Conservation (phyloP, 2,329 filamentous ascomycete species). For the Xylariaceae sp. region DNA sequence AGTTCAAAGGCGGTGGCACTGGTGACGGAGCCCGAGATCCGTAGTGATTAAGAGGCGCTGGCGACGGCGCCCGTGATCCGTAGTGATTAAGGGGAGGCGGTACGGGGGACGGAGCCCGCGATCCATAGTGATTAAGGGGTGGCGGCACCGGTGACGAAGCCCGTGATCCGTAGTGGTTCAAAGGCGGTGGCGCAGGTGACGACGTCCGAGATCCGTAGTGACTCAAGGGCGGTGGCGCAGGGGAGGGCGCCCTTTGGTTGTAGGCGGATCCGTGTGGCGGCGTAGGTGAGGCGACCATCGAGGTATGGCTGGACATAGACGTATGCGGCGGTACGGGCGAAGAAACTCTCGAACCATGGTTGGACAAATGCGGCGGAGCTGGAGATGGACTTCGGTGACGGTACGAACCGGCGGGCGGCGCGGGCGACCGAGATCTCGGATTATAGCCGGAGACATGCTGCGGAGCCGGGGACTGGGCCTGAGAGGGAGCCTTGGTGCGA, state of each 20-base stretch:
- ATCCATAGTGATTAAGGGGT: conserved; percentile 17
- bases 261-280: conserved; percentile 26
- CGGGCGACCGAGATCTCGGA: conserved; percentile 33
- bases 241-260: conserved; percentile 35
- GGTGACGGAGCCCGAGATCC: conserved; percentile 17
- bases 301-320: conserved; percentile 28
- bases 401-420: conserved; percentile 29
- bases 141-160: conserved; percentile 33
- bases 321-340: conserved; percentile 31
- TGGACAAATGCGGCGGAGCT: conserved; percentile 32
- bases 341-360: conserved; percentile 30
- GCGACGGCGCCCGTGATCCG: conserved; percentile 36
- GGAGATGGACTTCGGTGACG: conserved; percentile 32
- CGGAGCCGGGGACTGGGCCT: conserved; percentile 35
- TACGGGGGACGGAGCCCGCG: conserved; percentile 35
- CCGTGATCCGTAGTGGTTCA: background rate
- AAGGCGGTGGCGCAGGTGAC: conserved; percentile 31
- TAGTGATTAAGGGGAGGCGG: conserved; percentile 19
- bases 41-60: conserved; percentile 30
- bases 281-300: conserved; percentile 36
- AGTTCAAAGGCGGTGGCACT: conserved; percentile 22
- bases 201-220: conserved; percentile 28
- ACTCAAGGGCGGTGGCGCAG: conserved; percentile 22
- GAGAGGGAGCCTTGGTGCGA: conserved; percentile 29
- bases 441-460: conserved; percentile 29